Base-by-base conservation (phyloP, 148 eudicot genomes). In the Beta vulgaris region DNA sequence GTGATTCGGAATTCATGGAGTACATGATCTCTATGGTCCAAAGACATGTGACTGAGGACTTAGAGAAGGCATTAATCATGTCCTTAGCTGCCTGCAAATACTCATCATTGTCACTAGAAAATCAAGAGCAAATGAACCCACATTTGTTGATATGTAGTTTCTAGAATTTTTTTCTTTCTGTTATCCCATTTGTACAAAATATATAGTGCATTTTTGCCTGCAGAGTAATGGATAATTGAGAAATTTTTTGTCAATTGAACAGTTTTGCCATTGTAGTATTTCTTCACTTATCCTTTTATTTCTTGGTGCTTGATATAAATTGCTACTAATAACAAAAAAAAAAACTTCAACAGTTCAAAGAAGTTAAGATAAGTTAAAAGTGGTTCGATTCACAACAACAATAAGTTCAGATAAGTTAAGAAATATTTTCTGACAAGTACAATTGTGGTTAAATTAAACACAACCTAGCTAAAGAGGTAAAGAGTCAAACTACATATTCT, bases 51-150 rank as follows among this genome's bases (percentile, higher is more conserved):
- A 26, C 75, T 6, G 37, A 40, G 35, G 81, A 78, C 23, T 36
- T 78, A 31, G 64, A 78, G 34, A 54, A 78, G 7, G 81, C 81
- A 28, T 21, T 72, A 6, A 78, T 78, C 36, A 26, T 73, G 32
- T 63, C 76, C 29, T 51, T 72, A 25, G 60, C 51, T 53, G 12
- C 34, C n/a, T 78, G 81, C 37, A 60, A 34, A 29, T 54, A 54
- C 14, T 71, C 81, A 37, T 51, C 72, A 40, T 29, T 26, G 39
- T 58, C 67, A 32, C 26, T 28, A 6, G 34, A n/a, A 53, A 40
- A 66, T 19, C 73, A 67, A 68, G 10, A 68, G 15, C 65, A 57
- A 8, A 54, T 19, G 35, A 75, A 16, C 16, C 73, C 43, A 66
- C 66, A 67, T 2, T 55, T 76, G 26, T 42, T 55, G 7, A 13